These are phyloP conservation scores for Fraxinus baroniana DNA, from an alignment of 305 asterid species.

Conservation along the genomic window DNA sequence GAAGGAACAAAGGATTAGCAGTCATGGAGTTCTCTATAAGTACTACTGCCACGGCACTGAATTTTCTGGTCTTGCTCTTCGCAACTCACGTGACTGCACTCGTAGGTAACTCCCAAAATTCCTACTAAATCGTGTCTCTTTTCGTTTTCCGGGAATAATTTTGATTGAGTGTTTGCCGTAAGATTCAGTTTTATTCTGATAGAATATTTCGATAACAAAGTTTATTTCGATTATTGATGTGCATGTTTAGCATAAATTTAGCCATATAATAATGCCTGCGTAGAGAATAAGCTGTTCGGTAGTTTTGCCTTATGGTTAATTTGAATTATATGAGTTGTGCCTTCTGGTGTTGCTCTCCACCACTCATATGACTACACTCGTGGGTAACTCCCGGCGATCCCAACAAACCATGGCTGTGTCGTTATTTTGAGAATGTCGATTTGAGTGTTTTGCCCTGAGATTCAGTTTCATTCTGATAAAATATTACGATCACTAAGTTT, in stretches of 20 bases:
- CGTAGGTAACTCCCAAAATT: slow-evolving; percentile 32
- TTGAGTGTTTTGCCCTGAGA: background rate
- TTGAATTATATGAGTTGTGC: background rate
- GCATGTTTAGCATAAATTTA: background rate
- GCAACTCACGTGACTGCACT: slow-evolving; percentile 25
- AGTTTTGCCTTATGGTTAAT: background rate
- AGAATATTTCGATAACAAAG: background rate
- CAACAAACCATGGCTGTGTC: background rate
- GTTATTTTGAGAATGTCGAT: background rate
- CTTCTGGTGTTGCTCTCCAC: slow-evolving; percentile 26
- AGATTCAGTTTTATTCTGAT: background rate
- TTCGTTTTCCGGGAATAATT: background rate
- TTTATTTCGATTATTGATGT: background rate
- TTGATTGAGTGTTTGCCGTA: background rate
- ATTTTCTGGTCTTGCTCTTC: slow-evolving; percentile 24
- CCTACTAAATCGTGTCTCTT: background rate
- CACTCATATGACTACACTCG: slow-evolving; percentile 23
- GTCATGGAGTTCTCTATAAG: slow-evolving; percentile 33
- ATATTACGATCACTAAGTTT: background rate
- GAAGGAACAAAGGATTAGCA: slow-evolving; percentile 20
- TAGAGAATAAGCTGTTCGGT: background rate
- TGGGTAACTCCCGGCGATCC: slow-evolving; percentile 27
- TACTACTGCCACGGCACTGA: slow-evolving; percentile 17
- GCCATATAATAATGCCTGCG: background rate
- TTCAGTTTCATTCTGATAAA: background rate